Base-by-base conservation (phyloP, 179 eudicot species). In the Carnegiea gigantea region DNA sequence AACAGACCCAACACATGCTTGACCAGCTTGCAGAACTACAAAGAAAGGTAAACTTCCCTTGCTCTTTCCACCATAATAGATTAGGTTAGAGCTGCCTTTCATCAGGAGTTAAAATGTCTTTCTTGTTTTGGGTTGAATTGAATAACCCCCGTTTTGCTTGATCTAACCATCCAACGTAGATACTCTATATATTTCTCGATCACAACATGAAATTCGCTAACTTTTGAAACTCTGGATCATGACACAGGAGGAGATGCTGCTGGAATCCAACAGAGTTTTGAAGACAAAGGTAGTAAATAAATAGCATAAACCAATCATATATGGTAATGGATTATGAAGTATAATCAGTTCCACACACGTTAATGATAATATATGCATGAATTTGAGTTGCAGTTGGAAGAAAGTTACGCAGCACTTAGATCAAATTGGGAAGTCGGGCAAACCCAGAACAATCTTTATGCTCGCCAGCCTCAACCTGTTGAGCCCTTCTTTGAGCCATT, bases 11-110 rank as follows among this genome's bases (percentile, higher is more conserved):
- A 77, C 78, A 73, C 81, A 78, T 91, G 91, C 88, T 89, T 24
- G 91, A 89, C 79, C 94, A 89, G 81, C 92, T 91, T 49, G 81
- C 92, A 30, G 88, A 86, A 76, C 92, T 91, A 77, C 91, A 87
- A 82, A 81, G 81, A 71, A 91, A 88, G 91, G 94, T 91, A 85
- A 30, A n/a, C 5, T 9, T 67, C 71, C 44, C 44, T 40, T 40
- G 44, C 44, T 6, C 44, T 40, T 40, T 40, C 44, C 44, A 40
- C 44, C 44, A 40, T 40, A 40, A 5, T 40, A 40, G 8, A 40
- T 40, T 40, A 40, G 8, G 8, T 40, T 40, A 40, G 44, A 40
- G 6, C 44, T 40, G 44, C 44, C 44, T 40, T 40, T 7, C 44
- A 40, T 7, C 44, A 40, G 6, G 44, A 40, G 44, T 40, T 40